phyloP scores from a whole-genome alignment of 176 grass and related monocot species.

The Areca catechu region DNA sequence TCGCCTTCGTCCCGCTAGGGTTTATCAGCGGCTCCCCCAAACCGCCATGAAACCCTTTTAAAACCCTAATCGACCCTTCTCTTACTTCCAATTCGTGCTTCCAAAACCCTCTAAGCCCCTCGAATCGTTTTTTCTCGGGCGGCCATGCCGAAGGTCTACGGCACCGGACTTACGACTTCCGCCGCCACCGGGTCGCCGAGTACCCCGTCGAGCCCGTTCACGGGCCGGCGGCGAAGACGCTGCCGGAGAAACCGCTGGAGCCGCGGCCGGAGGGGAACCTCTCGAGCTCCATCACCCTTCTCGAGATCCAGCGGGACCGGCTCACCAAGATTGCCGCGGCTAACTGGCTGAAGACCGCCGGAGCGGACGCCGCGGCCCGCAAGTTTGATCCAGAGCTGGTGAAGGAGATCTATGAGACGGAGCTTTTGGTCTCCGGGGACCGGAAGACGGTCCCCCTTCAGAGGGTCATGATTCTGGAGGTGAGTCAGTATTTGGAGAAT shows the following conservation, averaged over 20 bases:
- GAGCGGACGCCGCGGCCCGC: neutral
- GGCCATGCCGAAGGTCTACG: slow-evolving; percentile 91
- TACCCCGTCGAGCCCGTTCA: slow-evolving; percentile 43
- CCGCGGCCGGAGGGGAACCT: slow-evolving; percentile 19
- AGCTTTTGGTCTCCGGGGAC: slow-evolving; percentile 45
- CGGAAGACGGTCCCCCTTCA: slow-evolving; percentile 86
- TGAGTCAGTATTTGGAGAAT: slow-evolving; percentile 98
- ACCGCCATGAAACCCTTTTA: neutral
- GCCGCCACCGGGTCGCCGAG: slow-evolving; percentile 78
- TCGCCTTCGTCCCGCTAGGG: neutral
- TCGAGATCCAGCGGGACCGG: slow-evolving; percentile 86
- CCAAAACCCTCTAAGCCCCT: neutral
- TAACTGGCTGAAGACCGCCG: slow-evolving; percentile 48
- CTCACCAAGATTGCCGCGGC: slow-evolving; percentile 59
- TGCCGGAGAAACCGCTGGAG: slow-evolving; percentile 26
- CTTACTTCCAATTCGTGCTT: neutral
- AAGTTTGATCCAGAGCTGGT: slow-evolving; percentile 74
- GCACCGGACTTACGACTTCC: slow-evolving; percentile 87
- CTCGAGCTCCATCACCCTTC: slow-evolving; percentile 48
- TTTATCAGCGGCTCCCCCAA: neutral
- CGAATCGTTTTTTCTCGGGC: neutral
- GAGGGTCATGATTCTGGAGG: slow-evolving; percentile 96
- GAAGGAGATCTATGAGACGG: slow-evolving; percentile 61
- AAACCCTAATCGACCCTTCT: slow-evolving; percentile 2
- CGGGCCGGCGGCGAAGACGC: neutral